These are phyloP conservation scores for Moesziomyces parantarcticus DNA, from an alignment of 1,284 basidiomycete species.

Conservation along the genomic window DNA sequence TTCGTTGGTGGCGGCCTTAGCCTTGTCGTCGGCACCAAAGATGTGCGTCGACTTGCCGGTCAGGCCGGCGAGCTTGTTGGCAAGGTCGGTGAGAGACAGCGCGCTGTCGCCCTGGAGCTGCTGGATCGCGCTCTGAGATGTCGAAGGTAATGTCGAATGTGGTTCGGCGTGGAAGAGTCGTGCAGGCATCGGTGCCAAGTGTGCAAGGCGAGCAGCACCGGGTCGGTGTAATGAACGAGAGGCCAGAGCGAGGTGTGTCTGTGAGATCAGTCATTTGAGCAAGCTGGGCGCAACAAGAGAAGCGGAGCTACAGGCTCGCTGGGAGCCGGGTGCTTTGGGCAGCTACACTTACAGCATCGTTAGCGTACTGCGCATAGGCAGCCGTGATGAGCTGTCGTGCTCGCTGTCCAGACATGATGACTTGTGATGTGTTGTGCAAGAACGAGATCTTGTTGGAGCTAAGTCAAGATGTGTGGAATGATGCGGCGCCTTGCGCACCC, in stretches of 20 bases:
- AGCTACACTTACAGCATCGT: constrained; percentile 43
- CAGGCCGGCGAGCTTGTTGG: constrained; percentile 38
- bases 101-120: constrained; percentile 44
- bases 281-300: constrained; percentile 11
- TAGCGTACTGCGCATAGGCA: constrained; percentile 52
- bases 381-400: constrained; percentile 48
- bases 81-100: constrained; percentile 39
- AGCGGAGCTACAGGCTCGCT: not conserved
- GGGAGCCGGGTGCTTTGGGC: not conserved
- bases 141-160: not conserved
- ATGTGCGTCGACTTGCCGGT: constrained; percentile 44
- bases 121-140: constrained; percentile 43
- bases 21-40: constrained; percentile 44
- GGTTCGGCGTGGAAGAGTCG: not conserved
- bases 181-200: not conserved
- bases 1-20: constrained; percentile 28
- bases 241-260: constrained; percentile 28
- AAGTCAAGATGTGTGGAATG: not conserved
- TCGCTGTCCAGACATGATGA: constrained; percentile 43
- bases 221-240: constrained; percentile 4
- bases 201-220: constrained; percentile 1
- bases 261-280: constrained; percentile 44
- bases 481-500: not conserved
- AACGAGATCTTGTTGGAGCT: not conserved
- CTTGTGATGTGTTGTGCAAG: not conserved